Percentiles rank a stretch among this genome's conserved stretches.
These are phyloP conservation scores for Venturia asperata DNA, from an alignment of 2,329 filamentous ascomycete species.

Conservation along the genomic window DNA sequence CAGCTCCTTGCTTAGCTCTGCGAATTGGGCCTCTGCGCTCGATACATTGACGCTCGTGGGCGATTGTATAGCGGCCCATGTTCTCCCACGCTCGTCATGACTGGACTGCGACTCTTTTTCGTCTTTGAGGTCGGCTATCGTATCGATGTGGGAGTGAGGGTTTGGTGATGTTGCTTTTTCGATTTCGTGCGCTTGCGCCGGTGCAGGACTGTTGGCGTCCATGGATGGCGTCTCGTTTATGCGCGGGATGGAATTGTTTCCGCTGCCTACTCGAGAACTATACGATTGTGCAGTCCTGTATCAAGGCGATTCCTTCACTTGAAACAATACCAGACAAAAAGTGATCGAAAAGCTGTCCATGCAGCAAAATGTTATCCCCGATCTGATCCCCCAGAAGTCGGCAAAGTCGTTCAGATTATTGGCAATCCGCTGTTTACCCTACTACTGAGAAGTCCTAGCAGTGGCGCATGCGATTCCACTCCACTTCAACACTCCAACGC, in stretches of 20 bases:
- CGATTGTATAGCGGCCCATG: neutral
- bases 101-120: neutral
- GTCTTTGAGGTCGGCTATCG: neutral
- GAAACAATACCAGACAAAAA: neutral
- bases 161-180: neutral
- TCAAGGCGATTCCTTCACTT: neutral
- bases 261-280: neutral
- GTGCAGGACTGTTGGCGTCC: neutral
- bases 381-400: neutral
- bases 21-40: slow-evolving; percentile 64
- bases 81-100: neutral
- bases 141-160: neutral
- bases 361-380: neutral
- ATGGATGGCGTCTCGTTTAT: neutral
- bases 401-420: no score
- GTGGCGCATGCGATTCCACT: neutral
- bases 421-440: neutral
- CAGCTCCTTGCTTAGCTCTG: slow-evolving; percentile 50
- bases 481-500: neutral
- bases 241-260: neutral
- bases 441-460: neutral
- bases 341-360: neutral
- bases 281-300: neutral
- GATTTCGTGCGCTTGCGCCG: neutral
- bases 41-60: slow-evolving; percentile 53